A percentile compares a stretch with the other conserved stretches of the same genome.
These are phyloP conservation scores for Galium porrigens DNA, from an alignment of 305 asterid genomes.

Conservation along the genomic window DNA sequence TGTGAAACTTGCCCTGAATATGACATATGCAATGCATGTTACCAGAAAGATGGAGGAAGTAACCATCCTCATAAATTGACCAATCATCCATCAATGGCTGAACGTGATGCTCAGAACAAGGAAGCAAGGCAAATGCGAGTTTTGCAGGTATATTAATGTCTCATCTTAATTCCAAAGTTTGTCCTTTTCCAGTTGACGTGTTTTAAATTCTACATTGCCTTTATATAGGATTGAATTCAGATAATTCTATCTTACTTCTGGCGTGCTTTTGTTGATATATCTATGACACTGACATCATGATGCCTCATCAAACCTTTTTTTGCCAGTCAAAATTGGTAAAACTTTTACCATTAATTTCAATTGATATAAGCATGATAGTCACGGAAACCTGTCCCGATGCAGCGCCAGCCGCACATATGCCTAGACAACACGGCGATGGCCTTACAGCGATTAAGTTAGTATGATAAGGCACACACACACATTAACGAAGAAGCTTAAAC, in stretches of 20 bases:
- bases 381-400: no score
- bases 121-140: conserved; percentile 85
- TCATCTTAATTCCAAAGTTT: not conserved
- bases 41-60: conserved; percentile 59
- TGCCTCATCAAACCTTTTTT: not conserved
- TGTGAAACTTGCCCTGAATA: conserved; percentile 92
- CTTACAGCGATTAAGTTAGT: no score
- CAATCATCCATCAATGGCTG: conserved; percentile 53
- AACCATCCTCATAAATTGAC: conserved; percentile 82
- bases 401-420: no score
- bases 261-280: not conserved
- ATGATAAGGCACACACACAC: no score
- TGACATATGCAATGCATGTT: conserved; percentile 79
- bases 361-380: no score
- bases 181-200: not conserved
- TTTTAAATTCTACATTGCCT: not conserved
- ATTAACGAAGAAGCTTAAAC: no score
- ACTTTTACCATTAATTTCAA: no score
- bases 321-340: no score
- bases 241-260: not conserved
- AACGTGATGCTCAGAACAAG: conserved; percentile 78
- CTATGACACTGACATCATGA: not conserved
- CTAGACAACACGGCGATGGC: no score
- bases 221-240: no score
- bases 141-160: conserved; percentile 41